Base-by-base conservation (phyloP, 257 asterid species). In the Plantago ovata region DNA sequence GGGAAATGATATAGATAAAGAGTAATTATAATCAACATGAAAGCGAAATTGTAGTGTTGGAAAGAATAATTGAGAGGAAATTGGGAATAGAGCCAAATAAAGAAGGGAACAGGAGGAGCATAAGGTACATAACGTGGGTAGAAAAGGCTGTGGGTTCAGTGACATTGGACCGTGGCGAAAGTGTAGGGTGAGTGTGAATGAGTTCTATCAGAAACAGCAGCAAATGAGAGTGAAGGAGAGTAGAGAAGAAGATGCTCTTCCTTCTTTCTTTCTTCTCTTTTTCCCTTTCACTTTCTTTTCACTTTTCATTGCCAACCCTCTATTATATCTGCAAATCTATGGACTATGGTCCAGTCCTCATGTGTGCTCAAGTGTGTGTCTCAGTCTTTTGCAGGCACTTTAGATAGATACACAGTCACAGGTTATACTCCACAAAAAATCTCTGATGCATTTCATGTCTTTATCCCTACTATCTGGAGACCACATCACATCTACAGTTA, bases 331-430 rank as follows among this genome's bases (percentile, higher is more conserved):
- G 24, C 54, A 49, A 13, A 49, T 32, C 23, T 49, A 32, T 49
- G 12, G 13, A 45, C 10, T 49, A 23, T 49, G 54, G 36, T 28
- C 36, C 36, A 28, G 36, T 28, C 36, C 36, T 28, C 36, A 28
- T 28, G 36, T 28, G 36, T 28, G 36, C 36, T 28, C 46, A 42
- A 41, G 21, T 47, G 19, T 47, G 19, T 40, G 62, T 57, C 42
- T 57, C 21, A 56, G 50, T 11, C 22, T 54, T 61, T 49, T 49
- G 50, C 66, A 61, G 66, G 40, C 50, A 48, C 51, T 60, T 38
- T 16, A 24, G 8, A 6, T 49, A 39, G 40, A 23, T n/a, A n/a
- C 66, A 61, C 58, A 16, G 3, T 18, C 49, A 39, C 33, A 57
- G 36, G 36, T n/a, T n/a, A n/a, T 28, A 28, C 36, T 28, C 7